Percentiles rank a stretch among this genome's conserved stretches.
Evolutionary conservation across 2,329 filamentous ascomycete genomes (phyloP).

Genomic region (Cercospora sojina): DNA sequence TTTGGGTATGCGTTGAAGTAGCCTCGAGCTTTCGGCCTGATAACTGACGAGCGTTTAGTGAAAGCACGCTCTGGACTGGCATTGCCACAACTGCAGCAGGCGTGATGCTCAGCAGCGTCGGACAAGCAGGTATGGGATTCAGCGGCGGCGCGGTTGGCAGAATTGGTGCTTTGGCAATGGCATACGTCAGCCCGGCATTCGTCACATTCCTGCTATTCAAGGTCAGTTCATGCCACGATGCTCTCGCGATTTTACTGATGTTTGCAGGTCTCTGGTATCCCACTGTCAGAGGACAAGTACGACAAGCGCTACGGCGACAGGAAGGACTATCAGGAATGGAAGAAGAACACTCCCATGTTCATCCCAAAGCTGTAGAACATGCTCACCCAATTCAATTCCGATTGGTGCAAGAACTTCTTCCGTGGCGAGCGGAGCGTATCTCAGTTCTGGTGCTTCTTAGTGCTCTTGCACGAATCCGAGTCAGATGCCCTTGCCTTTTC

Average conservation of each 20-base stretch:
- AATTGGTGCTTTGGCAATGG: slow-evolving; percentile 50
- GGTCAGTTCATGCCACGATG: slow-evolving; percentile 44
- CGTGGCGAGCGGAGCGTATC: neutral
- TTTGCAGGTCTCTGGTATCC: slow-evolving; percentile 53
- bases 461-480: neutral
- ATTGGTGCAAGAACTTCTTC: neutral
- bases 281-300: slow-evolving; percentile 68
- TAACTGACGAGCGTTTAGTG: slow-evolving; percentile 33
- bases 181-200: slow-evolving; percentile 63
- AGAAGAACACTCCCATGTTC: slow-evolving; percentile 63
- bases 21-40: neutral
- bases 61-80: slow-evolving; percentile 67
- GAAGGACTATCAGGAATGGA: slow-evolving; percentile 68
- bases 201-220: slow-evolving; percentile 62
- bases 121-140: slow-evolving; percentile 59
- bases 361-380: slow-evolving; percentile 56
- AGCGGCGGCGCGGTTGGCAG: slow-evolving; percentile 46
- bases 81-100: slow-evolving; percentile 61
- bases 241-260: neutral
- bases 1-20: slow-evolving; percentile 50
- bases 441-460: neutral
- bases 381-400: neutral
- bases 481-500: neutral
- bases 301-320: slow-evolving; percentile 62
- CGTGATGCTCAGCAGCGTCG: slow-evolving; percentile 52